Evolutionary conservation across 768 basidiomycete species (phyloP).

Genomic region (Clavulina sp.): DNA sequence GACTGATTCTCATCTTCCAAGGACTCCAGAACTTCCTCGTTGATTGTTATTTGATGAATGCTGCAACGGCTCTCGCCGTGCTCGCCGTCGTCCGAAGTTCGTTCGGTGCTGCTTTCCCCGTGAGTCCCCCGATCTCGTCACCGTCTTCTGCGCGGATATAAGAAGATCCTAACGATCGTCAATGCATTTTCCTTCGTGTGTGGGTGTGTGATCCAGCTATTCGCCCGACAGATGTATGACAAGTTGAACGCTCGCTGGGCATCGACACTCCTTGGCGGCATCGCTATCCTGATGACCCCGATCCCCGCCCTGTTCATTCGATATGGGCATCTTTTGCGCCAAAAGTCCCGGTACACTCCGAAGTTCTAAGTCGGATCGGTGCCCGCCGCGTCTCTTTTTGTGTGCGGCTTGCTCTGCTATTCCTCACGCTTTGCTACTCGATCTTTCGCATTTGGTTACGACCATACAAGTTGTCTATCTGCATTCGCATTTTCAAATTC

Average conservation of each 20-base stretch:
- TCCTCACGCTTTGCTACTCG: no score
- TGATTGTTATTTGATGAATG: constrained; percentile 10
- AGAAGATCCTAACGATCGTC: no score
- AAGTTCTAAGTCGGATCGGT: no score
- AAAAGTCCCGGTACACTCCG: constrained; percentile 8
- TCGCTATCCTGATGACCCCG: constrained; percentile 19
- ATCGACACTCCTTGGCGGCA: constrained; percentile 20
- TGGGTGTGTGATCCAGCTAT: constrained; percentile 14
- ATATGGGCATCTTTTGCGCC: constrained; percentile 20
- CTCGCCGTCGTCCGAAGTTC: constrained; percentile 14
- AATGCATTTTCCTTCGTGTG: constrained; percentile 5
- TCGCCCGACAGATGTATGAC: constrained; percentile 18
- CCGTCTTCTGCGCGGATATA: no score
- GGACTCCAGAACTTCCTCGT: constrained; percentile 7
- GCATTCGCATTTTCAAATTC: no score
- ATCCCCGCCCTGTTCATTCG: constrained; percentile 22
- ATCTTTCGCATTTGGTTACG: no score
- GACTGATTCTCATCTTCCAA: constrained; percentile 13
- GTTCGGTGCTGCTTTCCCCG: constrained; percentile 11
- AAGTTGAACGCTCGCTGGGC: constrained; percentile 21
- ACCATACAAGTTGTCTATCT: no score
- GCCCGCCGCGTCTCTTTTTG: no score
- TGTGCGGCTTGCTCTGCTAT: no score
- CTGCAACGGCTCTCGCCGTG: constrained; percentile 14
- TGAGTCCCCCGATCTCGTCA: constrained; percentile 4